Conservation (phyloP, 2,329 filamentous ascomycete genomes). For the Phoma herbarum region DNA sequence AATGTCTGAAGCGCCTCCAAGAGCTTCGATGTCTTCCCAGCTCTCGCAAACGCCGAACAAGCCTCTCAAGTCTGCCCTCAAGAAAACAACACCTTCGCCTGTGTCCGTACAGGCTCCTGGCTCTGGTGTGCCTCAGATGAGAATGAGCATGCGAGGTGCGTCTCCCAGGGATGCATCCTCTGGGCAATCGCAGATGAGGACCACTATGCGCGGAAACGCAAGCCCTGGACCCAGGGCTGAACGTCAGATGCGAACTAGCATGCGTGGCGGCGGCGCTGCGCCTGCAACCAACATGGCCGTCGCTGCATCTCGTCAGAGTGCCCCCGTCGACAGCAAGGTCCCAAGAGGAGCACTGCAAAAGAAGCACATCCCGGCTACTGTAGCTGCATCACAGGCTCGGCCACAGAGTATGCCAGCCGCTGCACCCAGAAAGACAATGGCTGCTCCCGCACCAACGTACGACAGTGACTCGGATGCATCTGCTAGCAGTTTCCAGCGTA, state of each 20-base stretch:
- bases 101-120: slow-evolving; percentile 21
- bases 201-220: slow-evolving; percentile 45
- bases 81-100: slow-evolving; percentile 46
- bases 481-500: slow-evolving; percentile 79
- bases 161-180: slow-evolving; percentile 19
- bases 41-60: slow-evolving; percentile 35
- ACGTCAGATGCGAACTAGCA: slow-evolving; percentile 48
- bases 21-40: slow-evolving; percentile 18
- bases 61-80: slow-evolving; percentile 53
- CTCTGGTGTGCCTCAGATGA: slow-evolving; percentile 43
- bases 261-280: slow-evolving; percentile 47
- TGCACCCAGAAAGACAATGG: slow-evolving; percentile 25
- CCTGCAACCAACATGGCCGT: slow-evolving; percentile 36
- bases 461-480: slow-evolving; percentile 58
- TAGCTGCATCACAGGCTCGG: slow-evolving; percentile 30
- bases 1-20: slow-evolving; percentile 14
- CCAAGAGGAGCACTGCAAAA: slow-evolving; percentile 52
- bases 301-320: slow-evolving; percentile 48
- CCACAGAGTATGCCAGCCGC: slow-evolving; percentile 40
- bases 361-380: slow-evolving; percentile 47
- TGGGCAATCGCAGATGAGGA: slow-evolving; percentile 40
- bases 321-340: slow-evolving; percentile 35
- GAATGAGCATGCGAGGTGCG: slow-evolving; percentile 48
- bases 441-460: slow-evolving; percentile 40
- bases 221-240: slow-evolving; percentile 21